Conservation (phyloP, 768 basidiomycete genomes). For the Phlegmacium glaucopus region DNA sequence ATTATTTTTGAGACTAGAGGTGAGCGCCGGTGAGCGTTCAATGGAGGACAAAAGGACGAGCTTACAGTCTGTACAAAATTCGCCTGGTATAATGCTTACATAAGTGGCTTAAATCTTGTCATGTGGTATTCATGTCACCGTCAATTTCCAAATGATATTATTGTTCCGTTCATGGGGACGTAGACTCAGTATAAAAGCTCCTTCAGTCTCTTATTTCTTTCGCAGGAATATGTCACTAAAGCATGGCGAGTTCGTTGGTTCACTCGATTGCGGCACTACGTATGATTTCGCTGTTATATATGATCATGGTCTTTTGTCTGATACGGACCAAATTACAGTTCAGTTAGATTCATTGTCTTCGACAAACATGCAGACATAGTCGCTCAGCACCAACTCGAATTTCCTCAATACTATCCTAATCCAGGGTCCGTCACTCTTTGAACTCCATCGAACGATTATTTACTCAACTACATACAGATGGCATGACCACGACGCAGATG, state of each 20-base stretch:
- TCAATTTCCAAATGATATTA: constrained; percentile 18
- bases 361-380: constrained; percentile 85
- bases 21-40: too few species aligned
- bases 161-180: constrained; percentile 8
- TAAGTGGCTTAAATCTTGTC: neutral
- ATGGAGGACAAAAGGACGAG: too few species aligned
- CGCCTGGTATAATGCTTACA: neutral
- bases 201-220: constrained; percentile 9
- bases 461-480: constrained; percentile 50
- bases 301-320: neutral
- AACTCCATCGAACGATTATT: neutral
- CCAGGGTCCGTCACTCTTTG: constrained; percentile 55
- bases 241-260: constrained; percentile 83
- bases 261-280: constrained; percentile 95
- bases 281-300: constrained; percentile 34
- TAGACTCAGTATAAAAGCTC: constrained; percentile 18
- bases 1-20: too few species aligned
- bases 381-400: constrained; percentile 88
- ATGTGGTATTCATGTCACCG: constrained; percentile 1
- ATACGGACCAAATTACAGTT: constrained; percentile 40
- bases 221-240: constrained; percentile 28
- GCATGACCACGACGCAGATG: constrained; percentile 92
- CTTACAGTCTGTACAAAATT: too few species aligned
- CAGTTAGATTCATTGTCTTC: constrained; percentile 90
- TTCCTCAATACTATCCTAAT: constrained; percentile 89